phyloP scores from a whole-genome alignment of 1,284 basidiomycete genomes.

The Naganishia cerealis region DNA sequence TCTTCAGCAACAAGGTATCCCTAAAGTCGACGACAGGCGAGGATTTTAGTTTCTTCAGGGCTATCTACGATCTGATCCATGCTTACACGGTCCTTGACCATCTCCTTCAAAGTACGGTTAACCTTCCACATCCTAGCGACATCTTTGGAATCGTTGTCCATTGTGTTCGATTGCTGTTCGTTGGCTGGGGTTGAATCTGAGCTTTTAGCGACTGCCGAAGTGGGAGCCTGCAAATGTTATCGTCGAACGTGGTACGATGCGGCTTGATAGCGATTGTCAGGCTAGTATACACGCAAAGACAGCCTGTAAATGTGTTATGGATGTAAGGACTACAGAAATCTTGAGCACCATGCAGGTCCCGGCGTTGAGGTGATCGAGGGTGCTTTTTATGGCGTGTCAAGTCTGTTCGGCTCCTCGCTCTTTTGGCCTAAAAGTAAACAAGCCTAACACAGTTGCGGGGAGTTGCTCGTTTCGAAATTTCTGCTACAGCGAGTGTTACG shows the following conservation, averaged over 20 bases:
- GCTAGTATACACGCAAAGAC: background rate
- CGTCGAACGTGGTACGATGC: background rate
- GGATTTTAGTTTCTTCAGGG: background rate
- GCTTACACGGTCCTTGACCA: constrained; percentile 77
- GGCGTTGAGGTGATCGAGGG: background rate
- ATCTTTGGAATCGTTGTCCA: constrained; percentile 45
- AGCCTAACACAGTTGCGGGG: background rate
- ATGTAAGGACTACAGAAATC: constrained; percentile 1
- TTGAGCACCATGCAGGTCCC: constrained; percentile 2
- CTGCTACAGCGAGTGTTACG: background rate
- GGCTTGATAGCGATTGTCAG: background rate
- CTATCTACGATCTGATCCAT: constrained; percentile 14
- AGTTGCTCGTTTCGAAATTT: constrained; percentile 5
- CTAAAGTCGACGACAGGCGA: background rate
- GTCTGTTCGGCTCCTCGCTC: background rate
- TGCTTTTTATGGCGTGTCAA: background rate
- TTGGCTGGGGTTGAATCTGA: background rate
- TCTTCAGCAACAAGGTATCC: constrained; percentile 13
- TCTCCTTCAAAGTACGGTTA: constrained; percentile 93
- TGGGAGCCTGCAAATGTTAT: background rate
- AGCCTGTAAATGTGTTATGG: background rate
- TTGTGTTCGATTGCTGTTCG: background rate
- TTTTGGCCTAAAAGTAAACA: background rate
- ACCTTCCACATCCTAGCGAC: constrained; percentile 80
- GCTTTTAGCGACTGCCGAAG: background rate